phyloP scores from a whole-genome alignment of 2,329 filamentous ascomycete genomes.

The Colletotrichum euphorbiae region DNA sequence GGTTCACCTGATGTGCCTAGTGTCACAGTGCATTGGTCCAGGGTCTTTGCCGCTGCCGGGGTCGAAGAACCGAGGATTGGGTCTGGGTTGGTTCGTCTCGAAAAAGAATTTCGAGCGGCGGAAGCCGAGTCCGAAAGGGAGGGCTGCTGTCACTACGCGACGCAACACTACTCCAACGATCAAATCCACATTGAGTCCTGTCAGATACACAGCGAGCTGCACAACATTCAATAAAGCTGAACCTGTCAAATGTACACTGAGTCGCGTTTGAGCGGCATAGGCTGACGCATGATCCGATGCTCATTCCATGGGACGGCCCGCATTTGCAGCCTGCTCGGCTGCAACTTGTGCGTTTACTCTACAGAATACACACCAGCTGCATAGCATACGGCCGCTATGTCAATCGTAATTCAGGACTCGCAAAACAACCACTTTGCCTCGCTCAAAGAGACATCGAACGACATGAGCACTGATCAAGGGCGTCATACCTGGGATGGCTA shows the following conservation, averaged over 20 bases:
- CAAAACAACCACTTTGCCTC: constrained; percentile 26
- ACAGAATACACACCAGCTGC: neutral
- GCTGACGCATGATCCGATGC: constrained; percentile 20
- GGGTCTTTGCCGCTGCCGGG: neutral
- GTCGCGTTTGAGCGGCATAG: constrained; percentile 2
- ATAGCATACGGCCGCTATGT: constrained; percentile 28
- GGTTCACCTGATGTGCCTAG: too few relatives aligned
- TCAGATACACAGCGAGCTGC: neutral
- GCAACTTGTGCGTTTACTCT: neutral
- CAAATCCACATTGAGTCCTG: neutral
- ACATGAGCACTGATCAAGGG: constrained; percentile 15
- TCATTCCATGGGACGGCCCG: constrained; percentile 38
- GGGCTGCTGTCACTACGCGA: constrained; percentile 29
- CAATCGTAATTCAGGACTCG: neutral
- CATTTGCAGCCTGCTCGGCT: constrained; percentile 12
- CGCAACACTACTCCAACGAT: constrained; percentile 10
- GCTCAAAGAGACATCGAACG: constrained; percentile 16
- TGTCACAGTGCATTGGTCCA: constrained; percentile 15
- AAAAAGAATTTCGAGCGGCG: neutral
- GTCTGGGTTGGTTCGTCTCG: neutral
- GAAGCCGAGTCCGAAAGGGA: constrained; percentile 27
- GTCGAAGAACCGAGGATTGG: constrained; percentile 13
- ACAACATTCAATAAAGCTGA: constrained; percentile 3
- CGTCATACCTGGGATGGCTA: constrained; percentile 14
- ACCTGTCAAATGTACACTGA: constrained; percentile 16